Evolutionary conservation across 208 protist species (phyloP), one percentile per base, ranked within the genome.

Genomic region (Acanthamoeba sp.): DNA sequence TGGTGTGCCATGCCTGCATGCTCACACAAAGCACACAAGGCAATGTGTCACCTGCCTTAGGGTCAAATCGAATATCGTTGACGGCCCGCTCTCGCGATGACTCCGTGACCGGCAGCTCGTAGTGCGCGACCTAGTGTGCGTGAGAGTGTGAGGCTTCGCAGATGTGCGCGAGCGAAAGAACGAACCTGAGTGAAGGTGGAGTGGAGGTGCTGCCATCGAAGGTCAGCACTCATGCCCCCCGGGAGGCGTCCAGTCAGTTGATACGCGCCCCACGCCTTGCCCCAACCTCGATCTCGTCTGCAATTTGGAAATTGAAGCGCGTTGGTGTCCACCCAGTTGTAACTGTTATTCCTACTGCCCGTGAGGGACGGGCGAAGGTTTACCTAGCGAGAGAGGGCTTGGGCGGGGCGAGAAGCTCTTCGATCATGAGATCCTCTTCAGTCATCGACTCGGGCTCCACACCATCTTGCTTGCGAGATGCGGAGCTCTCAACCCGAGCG

Each of bases 161-260:
- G 45, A 14, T 50, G 45, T 3, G 12, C 7, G 45, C 3, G 12
- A 50, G 22, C 7, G 29, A 9, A n/a, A 2, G 24, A 0, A 71
- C 62, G 0, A 22, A 71, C 62, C 62, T 71, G 62, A 34, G n/a
- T 34, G 32, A 71, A 71, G 62, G 62, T 22, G 7, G 62, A 71
- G 62, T 71, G 32, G n/a, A 71, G 62, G n/a, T 34, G 62, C 62
- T 34, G 62, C 62, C 62, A 71, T 7, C 24, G 24, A 1, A 71
- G 62, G 62, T 71, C 62, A 22, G 24, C 62, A 7, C 62, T 14
- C 62, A 34, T 36, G 62, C n/a, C 62, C 16, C 22, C 22, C 9
- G 62, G 62, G 62, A 71, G 62, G 32, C 62, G 62, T 14, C 62
- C 62, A 10, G 62, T 71, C 24, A 71, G 62, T 71, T 71, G 62